A percentile compares a stretch with the other conserved stretches of the same genome.
Conservation (phyloP, 768 basidiomycete genomes). For the Xerocomellus dryophilus region DNA sequence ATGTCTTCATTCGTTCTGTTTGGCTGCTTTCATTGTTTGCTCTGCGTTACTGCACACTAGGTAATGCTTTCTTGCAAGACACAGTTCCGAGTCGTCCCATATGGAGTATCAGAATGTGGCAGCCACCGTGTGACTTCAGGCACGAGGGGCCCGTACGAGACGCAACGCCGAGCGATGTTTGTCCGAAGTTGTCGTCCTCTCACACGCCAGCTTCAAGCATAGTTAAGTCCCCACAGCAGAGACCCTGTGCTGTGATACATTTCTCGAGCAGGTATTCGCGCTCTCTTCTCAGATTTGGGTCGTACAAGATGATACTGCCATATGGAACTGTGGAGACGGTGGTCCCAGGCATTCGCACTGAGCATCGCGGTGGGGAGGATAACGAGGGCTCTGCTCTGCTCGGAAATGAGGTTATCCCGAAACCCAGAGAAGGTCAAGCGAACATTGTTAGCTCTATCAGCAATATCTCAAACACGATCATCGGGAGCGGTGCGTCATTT, state of each 20-base stretch:
- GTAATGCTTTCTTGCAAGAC: background rate
- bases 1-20: constrained; percentile 9
- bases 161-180: too few relatives aligned
- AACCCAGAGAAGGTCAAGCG: constrained; percentile 61
- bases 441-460: constrained; percentile 65
- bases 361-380: constrained; percentile 14
- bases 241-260: background rate
- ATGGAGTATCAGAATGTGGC: too few relatives aligned
- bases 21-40: constrained; percentile 3
- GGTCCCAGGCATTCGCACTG: constrained; percentile 23
- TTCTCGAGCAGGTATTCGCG: background rate
- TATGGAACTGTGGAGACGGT: constrained; percentile 57
- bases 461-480: constrained; percentile 86
- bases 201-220: background rate
- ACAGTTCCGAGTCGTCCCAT: too few relatives aligned
- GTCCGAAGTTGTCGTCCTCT: background rate
- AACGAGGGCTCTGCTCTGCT: constrained; percentile 64
- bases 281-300: constrained; percentile 9
- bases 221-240: background rate
- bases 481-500: constrained; percentile 71
- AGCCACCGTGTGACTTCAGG: background rate
- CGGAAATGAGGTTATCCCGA: constrained; percentile 33
- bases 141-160: background rate
- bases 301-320: constrained; percentile 63
- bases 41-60: background rate